These are phyloP conservation scores for Daldinia childiae DNA, from an alignment of 495 filamentous ascomycete genomes.

Conservation along the genomic window DNA sequence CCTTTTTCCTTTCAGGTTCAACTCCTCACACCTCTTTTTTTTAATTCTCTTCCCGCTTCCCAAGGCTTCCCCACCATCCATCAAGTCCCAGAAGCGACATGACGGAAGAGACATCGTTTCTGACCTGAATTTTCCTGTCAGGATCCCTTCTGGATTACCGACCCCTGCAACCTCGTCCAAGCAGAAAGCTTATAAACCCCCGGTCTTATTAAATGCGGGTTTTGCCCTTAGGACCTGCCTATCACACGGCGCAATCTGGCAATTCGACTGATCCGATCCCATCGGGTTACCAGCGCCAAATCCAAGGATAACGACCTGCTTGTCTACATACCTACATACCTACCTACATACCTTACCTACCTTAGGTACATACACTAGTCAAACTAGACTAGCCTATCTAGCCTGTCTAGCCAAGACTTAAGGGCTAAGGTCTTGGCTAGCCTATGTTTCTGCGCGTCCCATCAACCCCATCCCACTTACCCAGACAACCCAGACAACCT, in stretches of 20 bases:
- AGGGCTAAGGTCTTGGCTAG: neutral
- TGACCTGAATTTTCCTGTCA: slow-evolving; percentile 32
- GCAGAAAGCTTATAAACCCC: slow-evolving; percentile 44
- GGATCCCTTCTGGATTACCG: slow-evolving; percentile 34
- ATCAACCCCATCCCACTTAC: slow-evolving; percentile 6
- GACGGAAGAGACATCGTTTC: slow-evolving; percentile 35
- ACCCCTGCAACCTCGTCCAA: slow-evolving; percentile 41
- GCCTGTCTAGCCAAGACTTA: neutral
- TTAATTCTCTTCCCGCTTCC: neutral
- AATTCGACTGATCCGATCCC: slow-evolving; percentile 46
- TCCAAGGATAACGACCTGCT: slow-evolving; percentile 29
- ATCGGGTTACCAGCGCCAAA: slow-evolving; percentile 41
- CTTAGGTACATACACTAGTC: too few relatives aligned
- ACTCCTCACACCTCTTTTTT: neutral
- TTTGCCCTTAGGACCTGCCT: slow-evolving; percentile 40
- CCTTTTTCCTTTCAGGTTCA: neutral
- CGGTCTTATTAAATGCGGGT: slow-evolving; percentile 39
- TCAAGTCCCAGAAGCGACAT: slow-evolving; percentile 20
- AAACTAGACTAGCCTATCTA: slow-evolving; percentile 1
- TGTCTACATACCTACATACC: neutral
- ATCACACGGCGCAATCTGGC: slow-evolving; percentile 45
- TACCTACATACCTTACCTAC: neutral
- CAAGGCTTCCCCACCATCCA: slow-evolving; percentile 20
- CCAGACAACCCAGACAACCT: neutral
- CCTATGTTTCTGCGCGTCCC: neutral